Percentiles rank a stretch among this genome's conserved stretches.
These are phyloP conservation scores for Capsicum rhomboideum DNA, from an alignment of 257 asterid species.

Conservation along the genomic window DNA sequence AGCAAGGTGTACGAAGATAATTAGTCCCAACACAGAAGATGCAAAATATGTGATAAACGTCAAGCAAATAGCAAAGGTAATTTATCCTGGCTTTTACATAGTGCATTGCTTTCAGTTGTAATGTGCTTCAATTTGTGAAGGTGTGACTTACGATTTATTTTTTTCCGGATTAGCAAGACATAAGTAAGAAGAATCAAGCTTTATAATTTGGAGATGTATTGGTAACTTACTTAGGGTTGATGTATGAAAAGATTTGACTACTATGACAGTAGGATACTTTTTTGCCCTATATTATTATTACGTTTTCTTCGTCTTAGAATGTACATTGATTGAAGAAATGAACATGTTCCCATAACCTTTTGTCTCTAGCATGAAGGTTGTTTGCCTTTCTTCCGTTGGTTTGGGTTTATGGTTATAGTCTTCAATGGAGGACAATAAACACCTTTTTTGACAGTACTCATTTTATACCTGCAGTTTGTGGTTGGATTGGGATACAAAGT, in stretches of 20 bases:
- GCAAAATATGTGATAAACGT: constrained; percentile 67
- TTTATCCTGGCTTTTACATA: not conserved
- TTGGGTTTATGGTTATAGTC: too few relatives aligned
- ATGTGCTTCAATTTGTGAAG: not conserved
- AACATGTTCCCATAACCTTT: not conserved
- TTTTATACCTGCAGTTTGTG: too few relatives aligned
- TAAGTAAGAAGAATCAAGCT: not conserved
- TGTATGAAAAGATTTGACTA: not conserved
- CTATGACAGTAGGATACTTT: not conserved
- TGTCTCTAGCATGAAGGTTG: not conserved
- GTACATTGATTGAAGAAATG: not conserved
- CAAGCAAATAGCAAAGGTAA: constrained; percentile 61
- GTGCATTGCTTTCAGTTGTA: not conserved
- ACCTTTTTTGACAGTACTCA: too few relatives aligned
- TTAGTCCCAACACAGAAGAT: constrained; percentile 75
- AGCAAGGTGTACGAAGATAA: constrained; percentile 87
- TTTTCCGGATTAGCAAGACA: not conserved
- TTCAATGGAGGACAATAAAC: too few relatives aligned
- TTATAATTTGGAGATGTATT: not conserved
- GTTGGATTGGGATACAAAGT: constrained; percentile 93
- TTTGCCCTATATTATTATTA: not conserved
- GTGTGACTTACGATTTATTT: not conserved
- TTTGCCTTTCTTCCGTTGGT: not conserved
- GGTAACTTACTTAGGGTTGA: not conserved
- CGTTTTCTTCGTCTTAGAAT: not conserved